phyloP scores from a whole-genome alignment of 805 yeast species.

The Spathaspora gorwiae region DNA sequence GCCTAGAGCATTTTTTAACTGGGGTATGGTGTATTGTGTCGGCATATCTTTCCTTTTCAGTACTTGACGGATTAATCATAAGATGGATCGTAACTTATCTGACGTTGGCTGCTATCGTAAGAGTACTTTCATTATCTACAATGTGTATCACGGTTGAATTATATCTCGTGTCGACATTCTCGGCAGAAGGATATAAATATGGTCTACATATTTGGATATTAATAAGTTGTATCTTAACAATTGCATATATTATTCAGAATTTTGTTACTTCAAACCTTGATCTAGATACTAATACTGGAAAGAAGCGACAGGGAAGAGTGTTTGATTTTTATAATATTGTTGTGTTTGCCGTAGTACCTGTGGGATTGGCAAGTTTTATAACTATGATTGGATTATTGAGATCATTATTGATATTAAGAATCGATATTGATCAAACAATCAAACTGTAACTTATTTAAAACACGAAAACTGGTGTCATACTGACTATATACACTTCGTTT shows the following conservation, averaged over 20 bases:
- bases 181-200: constrained; percentile 65
- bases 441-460: no score
- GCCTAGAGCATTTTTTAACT: constrained; percentile 75
- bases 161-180: constrained; percentile 57
- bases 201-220: constrained; percentile 88
- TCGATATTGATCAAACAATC: constrained; percentile 42
- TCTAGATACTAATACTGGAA: constrained; percentile 13
- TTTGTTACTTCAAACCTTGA: constrained; percentile 78
- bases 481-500: no score
- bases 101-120: constrained; percentile 78
- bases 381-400: constrained; percentile 85
- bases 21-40: constrained; percentile 93
- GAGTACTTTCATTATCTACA: constrained; percentile 80
- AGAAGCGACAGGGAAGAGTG: constrained; percentile 44
- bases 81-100: constrained; percentile 93
- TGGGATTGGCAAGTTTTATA: constrained; percentile 88
- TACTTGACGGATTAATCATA: constrained; percentile 83
- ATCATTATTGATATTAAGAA: constrained; percentile 65
- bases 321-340: constrained; percentile 85
- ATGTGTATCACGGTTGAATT: constrained; percentile 68
- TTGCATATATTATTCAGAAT: constrained; percentile 77
- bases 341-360: constrained; percentile 97
- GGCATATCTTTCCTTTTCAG: constrained; percentile 76
- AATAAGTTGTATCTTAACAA: constrained; percentile 79
- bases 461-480: no score